These are phyloP conservation scores for Penicillium atrosanguineum DNA, from an alignment of 495 filamentous ascomycete species.

Conservation along the genomic window DNA sequence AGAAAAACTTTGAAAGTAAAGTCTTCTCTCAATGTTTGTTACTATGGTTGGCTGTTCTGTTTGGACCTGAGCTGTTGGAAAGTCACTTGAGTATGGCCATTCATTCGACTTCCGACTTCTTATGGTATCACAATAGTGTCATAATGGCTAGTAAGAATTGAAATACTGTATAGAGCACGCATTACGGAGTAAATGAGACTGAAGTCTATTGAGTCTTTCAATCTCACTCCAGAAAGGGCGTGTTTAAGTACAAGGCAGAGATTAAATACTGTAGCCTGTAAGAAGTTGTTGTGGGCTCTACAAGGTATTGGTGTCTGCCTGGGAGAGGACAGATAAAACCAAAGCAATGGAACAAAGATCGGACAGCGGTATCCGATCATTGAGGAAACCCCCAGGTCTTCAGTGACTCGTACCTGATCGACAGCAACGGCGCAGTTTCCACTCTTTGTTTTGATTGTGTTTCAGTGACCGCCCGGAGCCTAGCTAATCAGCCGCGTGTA, in stretches of 20 bases:
- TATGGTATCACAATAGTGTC: no score
- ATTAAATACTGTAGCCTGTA: conserved; percentile 10
- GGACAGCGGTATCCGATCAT: background rate
- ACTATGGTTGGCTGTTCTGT: no score
- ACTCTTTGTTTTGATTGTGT: conserved; percentile 27
- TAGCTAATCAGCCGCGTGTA: conserved; percentile 25
- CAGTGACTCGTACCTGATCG: conserved; percentile 14
- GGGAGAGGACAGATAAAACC: background rate
- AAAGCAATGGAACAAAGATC: background rate
- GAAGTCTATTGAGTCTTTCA: background rate
- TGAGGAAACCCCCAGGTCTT: background rate
- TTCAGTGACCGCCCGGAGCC: conserved; percentile 23
- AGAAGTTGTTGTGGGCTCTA: background rate
- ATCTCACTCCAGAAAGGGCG: background rate
- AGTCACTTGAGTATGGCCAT: no score
- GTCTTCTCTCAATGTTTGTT: no score
- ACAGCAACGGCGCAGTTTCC: conserved; percentile 9
- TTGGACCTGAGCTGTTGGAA: no score
- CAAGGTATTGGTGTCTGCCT: conserved; percentile 6
- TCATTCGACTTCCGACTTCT: no score
- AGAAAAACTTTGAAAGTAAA: no score
- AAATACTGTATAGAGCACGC: no score
- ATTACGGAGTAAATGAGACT: no score
- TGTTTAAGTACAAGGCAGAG: background rate
- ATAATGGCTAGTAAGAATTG: no score